A percentile compares a stretch with the other conserved stretches of the same genome.
Conservation (phyloP, 768 basidiomycete genomes). For the Naganishia kalamii region DNA sequence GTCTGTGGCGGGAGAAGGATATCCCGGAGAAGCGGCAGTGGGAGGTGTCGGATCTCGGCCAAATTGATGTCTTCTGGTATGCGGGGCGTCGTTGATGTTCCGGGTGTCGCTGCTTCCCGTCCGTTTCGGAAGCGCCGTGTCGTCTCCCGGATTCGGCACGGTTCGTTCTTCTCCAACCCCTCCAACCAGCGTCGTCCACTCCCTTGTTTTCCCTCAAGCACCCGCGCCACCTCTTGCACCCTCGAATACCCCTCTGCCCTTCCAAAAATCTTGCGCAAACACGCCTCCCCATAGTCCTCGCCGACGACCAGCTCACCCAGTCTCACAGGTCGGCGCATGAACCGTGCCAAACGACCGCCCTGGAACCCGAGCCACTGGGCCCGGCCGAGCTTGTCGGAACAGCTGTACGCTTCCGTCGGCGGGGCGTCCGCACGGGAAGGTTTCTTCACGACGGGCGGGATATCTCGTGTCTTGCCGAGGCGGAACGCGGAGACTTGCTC, state of each 20-base stretch:
- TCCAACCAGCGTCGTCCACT: not conserved
- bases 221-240: not conserved
- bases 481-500: not conserved
- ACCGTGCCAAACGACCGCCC: constrained; percentile 14
- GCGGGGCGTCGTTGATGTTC: not conserved
- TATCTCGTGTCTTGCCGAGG: not conserved
- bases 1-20: constrained; percentile 9
- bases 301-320: constrained; percentile 21
- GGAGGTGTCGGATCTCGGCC: not conserved
- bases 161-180: not conserved
- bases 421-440: constrained; percentile 23
- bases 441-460: constrained; percentile 18
- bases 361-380: constrained; percentile 21
- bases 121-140: not conserved
- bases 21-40: constrained; percentile 14
- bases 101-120: not conserved
- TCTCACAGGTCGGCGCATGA: constrained; percentile 1
- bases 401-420: constrained; percentile 19
- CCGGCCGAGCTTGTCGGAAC: constrained; percentile 22
- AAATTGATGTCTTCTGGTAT: not conserved
- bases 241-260: not conserved
- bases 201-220: not conserved
- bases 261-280: constrained; percentile 16
- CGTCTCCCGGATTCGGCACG: not conserved
- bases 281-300: constrained; percentile 13